Evolutionary conservation across 2,329 filamentous ascomycete species (phyloP), one percentile per base, ranked within the genome.

Genomic region (Cytospora paraplurivora): DNA sequence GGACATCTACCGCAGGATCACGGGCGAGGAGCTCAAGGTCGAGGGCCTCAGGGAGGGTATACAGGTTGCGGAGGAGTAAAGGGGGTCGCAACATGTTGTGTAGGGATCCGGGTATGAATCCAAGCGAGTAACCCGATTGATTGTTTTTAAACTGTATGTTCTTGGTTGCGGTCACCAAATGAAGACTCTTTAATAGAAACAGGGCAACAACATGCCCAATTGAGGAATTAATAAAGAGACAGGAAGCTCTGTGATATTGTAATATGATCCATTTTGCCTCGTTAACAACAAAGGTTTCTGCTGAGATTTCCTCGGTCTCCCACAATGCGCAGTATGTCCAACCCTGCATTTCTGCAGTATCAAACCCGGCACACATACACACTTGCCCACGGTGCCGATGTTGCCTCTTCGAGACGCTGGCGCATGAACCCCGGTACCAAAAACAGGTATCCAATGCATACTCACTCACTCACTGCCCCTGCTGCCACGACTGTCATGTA

Each of bases 1-100:
- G 80, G 92, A 98, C 76, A 92, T 99, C 71, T 99, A 97, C 82
- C 84, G 81, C 70, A 88, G 95, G 72, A 90, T 89, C 70, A 87
- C 89, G 66, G 92, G 93, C 62, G 87, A 96, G 76, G 91, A 95
- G 76, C 82, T 97, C 70, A 89, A 92, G 73, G 92, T 97, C 59
- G 91, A 96, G 79, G 92, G 92, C 59, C 81, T 96, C 73, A 86
- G 92, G 75, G 91, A 96, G 72, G 91, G 89, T 51, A 83, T 91
- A 72, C 87, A 87, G 75, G 89, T 93, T 68, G 82, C 87, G 19
- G 88, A 91, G 64, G 86, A 91, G 75, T 86, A 86, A 70, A 67
- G 44, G n/a, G 4, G 44, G 21, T 21, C 10, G 8, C 4, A 12
- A 10, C 8, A 47, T 19, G 44, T 21, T 19, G 44, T n/a, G 44